These are phyloP conservation scores for Tympanopsis confertula DNA, from an alignment of 2,329 filamentous ascomycete species.

Conservation along the genomic window DNA sequence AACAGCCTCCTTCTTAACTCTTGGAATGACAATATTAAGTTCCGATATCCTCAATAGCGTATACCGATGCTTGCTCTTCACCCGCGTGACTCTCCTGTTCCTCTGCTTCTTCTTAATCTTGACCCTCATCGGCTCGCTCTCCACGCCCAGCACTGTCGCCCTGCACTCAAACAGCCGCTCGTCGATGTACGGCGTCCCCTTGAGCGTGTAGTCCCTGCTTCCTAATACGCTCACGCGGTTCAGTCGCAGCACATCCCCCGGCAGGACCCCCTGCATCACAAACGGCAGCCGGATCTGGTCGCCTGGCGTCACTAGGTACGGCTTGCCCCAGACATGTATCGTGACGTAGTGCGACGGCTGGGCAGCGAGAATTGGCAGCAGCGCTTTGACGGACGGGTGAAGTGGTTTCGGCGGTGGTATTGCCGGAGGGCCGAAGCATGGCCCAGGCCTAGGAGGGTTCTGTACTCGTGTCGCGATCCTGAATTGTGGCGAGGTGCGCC, in stretches of 20 bases:
- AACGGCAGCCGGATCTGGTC: slow-evolving; percentile 70
- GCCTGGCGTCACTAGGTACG: slow-evolving; percentile 69
- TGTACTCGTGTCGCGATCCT: too few relatives aligned
- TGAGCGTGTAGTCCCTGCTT: slow-evolving; percentile 80
- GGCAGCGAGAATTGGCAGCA: slow-evolving; percentile 60
- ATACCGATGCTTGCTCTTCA: slow-evolving; percentile 82
- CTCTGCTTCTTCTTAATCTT: slow-evolving; percentile 75
- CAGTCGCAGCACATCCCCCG: slow-evolving; percentile 78
- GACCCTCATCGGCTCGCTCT: slow-evolving; percentile 66
- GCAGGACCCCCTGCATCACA: slow-evolving; percentile 61
- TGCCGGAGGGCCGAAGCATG: slow-evolving; percentile 15
- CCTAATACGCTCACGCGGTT: slow-evolving; percentile 76
- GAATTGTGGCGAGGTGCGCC: too few relatives aligned
- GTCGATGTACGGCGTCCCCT: slow-evolving; percentile 69
- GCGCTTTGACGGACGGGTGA: slow-evolving; percentile 41
- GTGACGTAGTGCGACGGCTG: slow-evolving; percentile 72
- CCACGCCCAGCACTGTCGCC: slow-evolving; percentile 72
- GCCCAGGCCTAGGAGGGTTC: slow-evolving; percentile 7
- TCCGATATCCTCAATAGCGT: slow-evolving; percentile 79
- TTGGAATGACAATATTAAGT: slow-evolving; percentile 51
- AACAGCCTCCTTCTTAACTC: slow-evolving; percentile 33
- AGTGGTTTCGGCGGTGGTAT: slow-evolving; percentile 27
- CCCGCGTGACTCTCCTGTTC: slow-evolving; percentile 60
- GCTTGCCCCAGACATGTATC: slow-evolving; percentile 66
- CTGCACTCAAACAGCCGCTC: slow-evolving; percentile 75